Base-by-base conservation (phyloP, 2,329 filamentous ascomycete species). In the Neonectria punicea region DNA sequence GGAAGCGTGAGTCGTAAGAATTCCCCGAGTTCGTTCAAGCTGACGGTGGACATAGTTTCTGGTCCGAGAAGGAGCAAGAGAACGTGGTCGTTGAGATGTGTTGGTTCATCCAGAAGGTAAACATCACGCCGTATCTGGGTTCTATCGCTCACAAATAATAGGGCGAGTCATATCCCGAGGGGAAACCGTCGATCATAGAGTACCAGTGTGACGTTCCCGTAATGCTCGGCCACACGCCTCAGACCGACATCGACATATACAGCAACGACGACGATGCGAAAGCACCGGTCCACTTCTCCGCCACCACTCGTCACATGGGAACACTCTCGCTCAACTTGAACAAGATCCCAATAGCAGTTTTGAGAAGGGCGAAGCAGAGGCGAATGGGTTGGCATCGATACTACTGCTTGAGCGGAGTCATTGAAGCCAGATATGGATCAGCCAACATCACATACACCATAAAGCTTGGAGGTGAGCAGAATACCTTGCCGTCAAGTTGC, bases 171-270 rank as follows among this genome's bases (percentile, higher is more conserved):
- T 80, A 79, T 64, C 77, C 77, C 7, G 77, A 80, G 39, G 76
- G 73, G 18, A 77, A 71, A 56, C 78, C 78, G 9, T 78, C 76
- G 2, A 73, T 64, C 7, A 80, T 80, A 56, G 76, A 79, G 50
- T 80, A 78, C 50, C 79, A 80, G 53, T 80, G 79, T 65, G 79
- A 80, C 63, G 73, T 80, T 13, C 79, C 79, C 5, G 77, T 80
- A 4, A 72, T 72, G 58, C 67, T 74, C 59, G 79, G 79, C 3
- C 75, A 78, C 50, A 63, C 64, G 8, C 79, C 79, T 5, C 78
- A 80, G 58, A 79, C 78, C 2, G 76, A 80, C 53, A 78, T 80
- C 54, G 77, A 80, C 50, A 80, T 80, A 7, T 80, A 77, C 65
- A 75, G 75, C 68, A 76, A 75, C 62, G 71, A 78, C 22, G 75